These are phyloP conservation scores for Evernia prunastri DNA, from an alignment of 495 filamentous ascomycete genomes.

Conservation along the genomic window DNA sequence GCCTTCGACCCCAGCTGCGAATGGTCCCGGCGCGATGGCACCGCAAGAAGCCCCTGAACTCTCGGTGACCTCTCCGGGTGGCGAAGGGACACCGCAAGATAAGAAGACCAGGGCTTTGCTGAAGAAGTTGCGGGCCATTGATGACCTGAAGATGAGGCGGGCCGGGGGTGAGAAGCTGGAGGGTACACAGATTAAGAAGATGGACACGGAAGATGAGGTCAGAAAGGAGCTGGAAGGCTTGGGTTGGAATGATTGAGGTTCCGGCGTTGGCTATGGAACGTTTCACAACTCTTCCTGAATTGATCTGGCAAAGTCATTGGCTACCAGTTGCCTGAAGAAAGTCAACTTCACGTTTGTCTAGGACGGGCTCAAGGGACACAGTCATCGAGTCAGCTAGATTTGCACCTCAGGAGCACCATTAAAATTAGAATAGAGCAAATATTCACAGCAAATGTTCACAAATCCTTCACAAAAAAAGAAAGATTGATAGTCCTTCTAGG, in stretches of 20 bases:
- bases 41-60: slow-evolving; percentile 37
- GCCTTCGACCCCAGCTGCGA: slow-evolving; percentile 15
- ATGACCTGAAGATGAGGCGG: slow-evolving; percentile 92
- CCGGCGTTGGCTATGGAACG: not conserved
- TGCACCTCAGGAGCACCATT: not conserved
- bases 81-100: slow-evolving; percentile 49
- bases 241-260: slow-evolving; percentile 37
- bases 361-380: not conserved
- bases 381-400: not conserved
- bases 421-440: not conserved
- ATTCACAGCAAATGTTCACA: not conserved
- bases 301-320: not conserved
- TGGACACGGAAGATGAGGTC: slow-evolving; percentile 76
- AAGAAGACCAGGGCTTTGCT: slow-evolving; percentile 88
- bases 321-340: not conserved
- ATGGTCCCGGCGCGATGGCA: slow-evolving; percentile 28
- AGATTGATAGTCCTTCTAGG: no score
- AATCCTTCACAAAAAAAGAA: no score
- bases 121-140: slow-evolving; percentile 96
- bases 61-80: slow-evolving; percentile 40
- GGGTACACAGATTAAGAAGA: slow-evolving; percentile 98
- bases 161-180: slow-evolving; percentile 93
- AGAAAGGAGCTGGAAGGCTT: slow-evolving; percentile 70
- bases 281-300: not conserved
- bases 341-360: not conserved